Base-by-base conservation (phyloP, 2,329 filamentous ascomycete species). In the Monilinia polystroma region DNA sequence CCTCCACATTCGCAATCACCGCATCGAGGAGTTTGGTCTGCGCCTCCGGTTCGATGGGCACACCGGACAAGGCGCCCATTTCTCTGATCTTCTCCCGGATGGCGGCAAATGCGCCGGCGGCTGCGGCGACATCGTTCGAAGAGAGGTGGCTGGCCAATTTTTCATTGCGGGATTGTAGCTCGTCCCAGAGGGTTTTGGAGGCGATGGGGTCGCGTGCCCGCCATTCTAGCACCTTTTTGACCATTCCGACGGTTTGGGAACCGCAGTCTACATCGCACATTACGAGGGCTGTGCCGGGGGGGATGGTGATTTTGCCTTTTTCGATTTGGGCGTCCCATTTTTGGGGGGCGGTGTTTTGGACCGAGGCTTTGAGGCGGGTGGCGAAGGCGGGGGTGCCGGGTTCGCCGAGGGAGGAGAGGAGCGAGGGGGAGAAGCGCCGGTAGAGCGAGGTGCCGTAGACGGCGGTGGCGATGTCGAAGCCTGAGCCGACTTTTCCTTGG, bases 221-320 rank as follows among this genome's bases (percentile, higher is more conserved):
- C 95, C 95, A 99, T 43, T 85, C 84, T 3, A 98, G 83, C 18
- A 99, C 91, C 76, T 91, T 86, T 80, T 94, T 96, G 49, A 97
- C 95, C 95, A 99, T 98, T 18, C 92, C 86, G 0, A 96, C 93
- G 10, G 94, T 98, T 80, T 96, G 87, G 59, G 90, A 94, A 43
- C 95, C 95, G 76, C 93, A 97, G 76, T 96, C 92, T 8, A 99
- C 95, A 76, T 99, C 95, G 75, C 93, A 97, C 89, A 99, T 95
- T 68, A 96, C 86, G 71, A 98, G 82, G 32, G 90, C 85, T 72
- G 96, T 80, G 0, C 91, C 92, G 0, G 78, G 74, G 0, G 94
- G 93, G 67, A 98, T 82, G 68, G 82, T 84, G 63, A 94, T 87
- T 20, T 82, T 85, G 6, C 88, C 86, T 73, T 92, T 90, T 43